phyloP scores from a whole-genome alignment of 2,329 filamentous ascomycete genomes.

The Aspergillus sp. region DNA sequence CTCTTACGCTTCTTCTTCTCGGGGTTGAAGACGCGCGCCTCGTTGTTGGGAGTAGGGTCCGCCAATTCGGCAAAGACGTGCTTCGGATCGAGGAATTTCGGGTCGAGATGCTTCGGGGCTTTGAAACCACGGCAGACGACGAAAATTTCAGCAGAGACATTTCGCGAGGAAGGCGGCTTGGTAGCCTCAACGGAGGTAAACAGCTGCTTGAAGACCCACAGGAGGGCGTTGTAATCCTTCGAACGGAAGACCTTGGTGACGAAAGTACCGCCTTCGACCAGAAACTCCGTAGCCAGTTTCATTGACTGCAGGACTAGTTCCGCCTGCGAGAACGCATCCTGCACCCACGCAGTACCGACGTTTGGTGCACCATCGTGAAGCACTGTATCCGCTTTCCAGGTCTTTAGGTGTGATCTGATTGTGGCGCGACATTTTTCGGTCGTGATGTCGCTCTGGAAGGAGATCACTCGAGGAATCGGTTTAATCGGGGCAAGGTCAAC shows the following conservation, averaged over 20 bases:
- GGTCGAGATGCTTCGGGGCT: slow-evolving; percentile 89
- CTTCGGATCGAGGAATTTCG: slow-evolving; percentile 83
- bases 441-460: slow-evolving; percentile 97
- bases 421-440: slow-evolving; percentile 93
- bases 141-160: slow-evolving; percentile 97
- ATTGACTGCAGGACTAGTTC: slow-evolving; percentile 87
- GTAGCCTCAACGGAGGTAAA: slow-evolving; percentile 96
- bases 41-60: slow-evolving; percentile 84
- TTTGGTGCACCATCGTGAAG: slow-evolving; percentile 97
- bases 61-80: slow-evolving; percentile 91
- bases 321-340: slow-evolving; percentile 97
- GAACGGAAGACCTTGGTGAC: slow-evolving; percentile 97
- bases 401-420: slow-evolving; percentile 85
- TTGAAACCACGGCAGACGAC: slow-evolving; percentile 95
- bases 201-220: slow-evolving; percentile 97
- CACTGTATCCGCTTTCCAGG: slow-evolving; percentile 93
- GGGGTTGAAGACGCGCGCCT: slow-evolving; percentile 97
- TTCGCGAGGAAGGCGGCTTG: slow-evolving; percentile 92
- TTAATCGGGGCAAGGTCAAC: slow-evolving; percentile 96
- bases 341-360: slow-evolving; percentile 95
- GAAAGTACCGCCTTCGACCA: slow-evolving; percentile 85
- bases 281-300: slow-evolving; percentile 91
- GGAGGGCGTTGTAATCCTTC: slow-evolving; percentile 91
- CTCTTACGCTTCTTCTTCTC: slow-evolving; percentile 97
- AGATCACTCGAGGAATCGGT: slow-evolving; percentile 87